These are phyloP conservation scores for Linanthus parryae DNA, from an alignment of 148 eudicot genomes.

Conservation along the genomic window DNA sequence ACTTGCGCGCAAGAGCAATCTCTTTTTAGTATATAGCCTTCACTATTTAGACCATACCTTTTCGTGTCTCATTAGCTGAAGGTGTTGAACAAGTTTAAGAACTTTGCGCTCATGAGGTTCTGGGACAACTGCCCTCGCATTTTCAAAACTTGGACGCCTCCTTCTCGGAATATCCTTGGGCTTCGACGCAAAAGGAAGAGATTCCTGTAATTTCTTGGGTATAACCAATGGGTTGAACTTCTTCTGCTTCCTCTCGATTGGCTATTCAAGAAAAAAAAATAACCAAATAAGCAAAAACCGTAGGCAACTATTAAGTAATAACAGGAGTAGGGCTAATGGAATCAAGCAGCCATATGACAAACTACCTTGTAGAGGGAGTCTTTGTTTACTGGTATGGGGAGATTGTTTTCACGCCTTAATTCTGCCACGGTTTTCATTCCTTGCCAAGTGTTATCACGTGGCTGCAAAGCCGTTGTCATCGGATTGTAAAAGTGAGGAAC, in stretches of 20 bases:
- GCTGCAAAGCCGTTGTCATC: slow-evolving; percentile 86
- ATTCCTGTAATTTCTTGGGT: slow-evolving; percentile 58
- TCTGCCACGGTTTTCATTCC: slow-evolving; percentile 96
- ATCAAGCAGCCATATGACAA: not conserved
- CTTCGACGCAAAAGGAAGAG: slow-evolving; percentile 74
- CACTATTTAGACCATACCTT: too few relatives aligned
- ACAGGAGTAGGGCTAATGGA: not conserved
- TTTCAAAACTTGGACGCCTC: slow-evolving; percentile 30
- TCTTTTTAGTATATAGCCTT: too few relatives aligned
- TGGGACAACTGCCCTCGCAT: slow-evolving; percentile 54
- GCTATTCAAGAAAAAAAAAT: slow-evolving; percentile 34
- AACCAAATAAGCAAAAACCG: not conserved
- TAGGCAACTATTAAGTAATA: not conserved
- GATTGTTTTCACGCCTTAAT: slow-evolving; percentile 53
- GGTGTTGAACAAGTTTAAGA: slow-evolving; percentile 46
- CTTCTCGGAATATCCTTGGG: slow-evolving; percentile 59
- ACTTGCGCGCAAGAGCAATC: too few relatives aligned
- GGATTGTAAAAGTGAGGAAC: slow-evolving; percentile 78
- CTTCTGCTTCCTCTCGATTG: slow-evolving; percentile 64
- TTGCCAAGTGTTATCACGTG: slow-evolving; percentile 64
- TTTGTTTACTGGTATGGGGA: slow-evolving; percentile 68
- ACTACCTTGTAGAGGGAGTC: slow-evolving; percentile 86
- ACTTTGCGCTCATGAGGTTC: slow-evolving; percentile 61
- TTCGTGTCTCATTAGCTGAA: slow-evolving; percentile 46
- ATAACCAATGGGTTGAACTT: slow-evolving; percentile 81